Conservation (phyloP, 2,329 filamentous ascomycete genomes). For the Penicillium brasilianum region DNA sequence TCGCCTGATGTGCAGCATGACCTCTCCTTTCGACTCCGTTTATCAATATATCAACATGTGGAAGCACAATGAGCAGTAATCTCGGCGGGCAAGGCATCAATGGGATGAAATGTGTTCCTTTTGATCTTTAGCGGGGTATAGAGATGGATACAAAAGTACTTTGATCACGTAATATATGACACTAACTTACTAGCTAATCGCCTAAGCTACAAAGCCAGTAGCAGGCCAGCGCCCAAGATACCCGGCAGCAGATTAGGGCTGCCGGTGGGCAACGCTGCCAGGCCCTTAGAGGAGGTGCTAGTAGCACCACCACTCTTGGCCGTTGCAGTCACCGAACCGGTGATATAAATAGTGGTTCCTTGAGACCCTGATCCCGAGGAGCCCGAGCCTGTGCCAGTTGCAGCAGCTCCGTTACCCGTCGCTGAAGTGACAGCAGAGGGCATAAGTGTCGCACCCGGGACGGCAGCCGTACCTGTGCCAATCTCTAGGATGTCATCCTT, state of each 20-base stretch:
- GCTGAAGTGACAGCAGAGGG: background rate
- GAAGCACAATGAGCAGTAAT: too few relatives aligned
- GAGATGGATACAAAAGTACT: background rate
- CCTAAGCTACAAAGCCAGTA: background rate
- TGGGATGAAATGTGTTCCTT: background rate
- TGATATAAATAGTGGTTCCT: background rate
- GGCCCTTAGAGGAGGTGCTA: background rate
- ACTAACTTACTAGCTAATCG: background rate
- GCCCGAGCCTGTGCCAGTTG: background rate
- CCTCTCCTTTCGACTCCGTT: too few relatives aligned
- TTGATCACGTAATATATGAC: background rate
- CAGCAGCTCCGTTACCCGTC: background rate
- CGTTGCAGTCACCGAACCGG: background rate
- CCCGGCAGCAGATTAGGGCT: background rate
- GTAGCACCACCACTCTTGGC: background rate
- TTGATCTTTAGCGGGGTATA: background rate
- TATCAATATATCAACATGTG: too few relatives aligned
- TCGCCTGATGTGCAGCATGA: too few relatives aligned
- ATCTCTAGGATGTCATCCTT: slow-evolving; percentile 27
- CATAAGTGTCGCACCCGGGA: background rate
- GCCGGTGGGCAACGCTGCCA: background rate
- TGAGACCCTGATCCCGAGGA: background rate
- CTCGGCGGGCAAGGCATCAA: too few relatives aligned
- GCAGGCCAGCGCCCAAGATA: background rate
- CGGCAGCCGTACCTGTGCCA: background rate